Conservation (phyloP, 768 basidiomycete species). For the Leccinum subgranulosum region DNA sequence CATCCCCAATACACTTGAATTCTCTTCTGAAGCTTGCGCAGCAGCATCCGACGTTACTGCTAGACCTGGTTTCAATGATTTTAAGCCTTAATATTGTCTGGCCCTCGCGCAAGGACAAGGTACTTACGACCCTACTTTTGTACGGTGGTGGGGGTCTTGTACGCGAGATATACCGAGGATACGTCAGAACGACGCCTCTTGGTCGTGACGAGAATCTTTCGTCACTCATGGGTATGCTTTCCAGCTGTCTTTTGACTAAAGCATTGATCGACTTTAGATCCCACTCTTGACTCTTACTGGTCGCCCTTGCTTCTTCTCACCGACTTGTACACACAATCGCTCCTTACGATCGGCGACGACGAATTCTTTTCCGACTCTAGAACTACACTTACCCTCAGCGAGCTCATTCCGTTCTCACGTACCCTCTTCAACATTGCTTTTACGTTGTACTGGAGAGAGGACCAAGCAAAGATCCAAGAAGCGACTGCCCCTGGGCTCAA, state of each 20-base stretch:
- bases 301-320: constrained; percentile 72
- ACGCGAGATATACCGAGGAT: constrained; percentile 69
- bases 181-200: constrained; percentile 58
- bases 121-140: constrained; percentile 53
- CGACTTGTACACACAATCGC: constrained; percentile 78
- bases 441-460: constrained; percentile 65
- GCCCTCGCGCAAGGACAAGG: constrained; percentile 52
- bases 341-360: constrained; percentile 93
- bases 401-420: constrained; percentile 71
- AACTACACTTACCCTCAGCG: constrained; percentile 81
- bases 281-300: constrained; percentile 48
- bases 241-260: not conserved
- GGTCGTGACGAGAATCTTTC: constrained; percentile 51
- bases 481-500: constrained; percentile 40
- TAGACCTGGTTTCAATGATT: constrained; percentile 55
- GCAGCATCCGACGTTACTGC: constrained; percentile 37
- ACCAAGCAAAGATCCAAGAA: constrained; percentile 34
- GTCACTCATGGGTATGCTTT: constrained; percentile 38
- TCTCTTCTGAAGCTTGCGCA: constrained; percentile 48
- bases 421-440: constrained; percentile 84
- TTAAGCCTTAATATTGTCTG: constrained; percentile 58
- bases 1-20: constrained; percentile 49
- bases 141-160: constrained; percentile 61
- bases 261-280: constrained; percentile 35
- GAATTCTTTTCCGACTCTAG: constrained; percentile 81